phyloP scores from a whole-genome alignment of 2,329 filamentous ascomycete species.

The Phaeosphaeriaceae sp. region DNA sequence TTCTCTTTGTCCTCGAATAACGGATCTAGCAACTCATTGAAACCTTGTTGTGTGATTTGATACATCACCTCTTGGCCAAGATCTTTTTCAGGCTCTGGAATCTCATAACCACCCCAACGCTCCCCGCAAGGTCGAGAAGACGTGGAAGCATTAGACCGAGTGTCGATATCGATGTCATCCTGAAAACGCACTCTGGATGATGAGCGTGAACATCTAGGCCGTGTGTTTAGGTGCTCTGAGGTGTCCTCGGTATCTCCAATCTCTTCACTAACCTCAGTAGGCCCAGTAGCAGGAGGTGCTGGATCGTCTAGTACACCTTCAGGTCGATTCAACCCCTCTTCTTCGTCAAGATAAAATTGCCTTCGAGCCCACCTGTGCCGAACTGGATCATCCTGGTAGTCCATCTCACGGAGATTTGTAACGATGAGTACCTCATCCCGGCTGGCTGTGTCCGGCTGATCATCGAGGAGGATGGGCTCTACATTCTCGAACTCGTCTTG shows the following conservation, averaged over 20 bases:
- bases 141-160: conserved; percentile 72
- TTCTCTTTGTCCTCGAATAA: conserved; percentile 85
- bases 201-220: conserved; percentile 65
- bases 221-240: conserved; percentile 6
- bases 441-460: conserved; percentile 29
- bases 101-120: conserved; percentile 77
- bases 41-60: conserved; percentile 87
- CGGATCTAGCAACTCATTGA: conserved; percentile 88
- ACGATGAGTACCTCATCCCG: conserved; percentile 23
- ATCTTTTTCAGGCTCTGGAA: conserved; percentile 80
- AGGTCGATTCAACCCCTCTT: conserved; percentile 68
- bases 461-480: conserved; percentile 29
- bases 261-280: conserved; percentile 11
- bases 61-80: conserved; percentile 88
- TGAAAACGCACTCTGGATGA: conserved; percentile 81
- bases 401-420: conserved; percentile 14
- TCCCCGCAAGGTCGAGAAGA: conserved; percentile 72
- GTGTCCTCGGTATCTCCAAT: conserved; percentile 4
- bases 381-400: conserved; percentile 39
- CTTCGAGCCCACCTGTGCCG: conserved; percentile 76
- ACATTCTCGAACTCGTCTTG: conserved; percentile 39
- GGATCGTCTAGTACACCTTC: conserved; percentile 20
- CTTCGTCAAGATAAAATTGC: conserved; percentile 83
- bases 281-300: conserved; percentile 7
- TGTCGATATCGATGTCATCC: conserved; percentile 73